Evolutionary conservation across 2,329 filamentous ascomycete species (phyloP).

Genomic region (Fusarium sp.): DNA sequence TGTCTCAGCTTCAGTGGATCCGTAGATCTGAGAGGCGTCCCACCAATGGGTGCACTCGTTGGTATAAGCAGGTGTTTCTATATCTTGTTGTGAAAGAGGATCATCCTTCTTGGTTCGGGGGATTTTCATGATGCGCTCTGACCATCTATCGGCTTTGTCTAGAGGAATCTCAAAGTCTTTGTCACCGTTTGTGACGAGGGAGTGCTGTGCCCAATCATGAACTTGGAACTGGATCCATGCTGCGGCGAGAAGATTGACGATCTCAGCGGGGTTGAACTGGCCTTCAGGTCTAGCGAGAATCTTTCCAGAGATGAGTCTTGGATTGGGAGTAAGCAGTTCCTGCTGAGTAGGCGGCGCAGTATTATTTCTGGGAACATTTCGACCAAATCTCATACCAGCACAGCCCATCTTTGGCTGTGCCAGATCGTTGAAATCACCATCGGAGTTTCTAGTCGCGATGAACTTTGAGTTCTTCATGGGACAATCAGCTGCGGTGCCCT

Average conservation of each 20-base stretch:
- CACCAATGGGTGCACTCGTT: slow-evolving; percentile 27
- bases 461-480: slow-evolving; percentile 27
- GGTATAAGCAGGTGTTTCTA: slow-evolving; percentile 5
- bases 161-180: slow-evolving; percentile 8
- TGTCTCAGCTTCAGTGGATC: slow-evolving; percentile 15
- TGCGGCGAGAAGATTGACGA: slow-evolving; percentile 22
- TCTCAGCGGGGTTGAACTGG: slow-evolving; percentile 20
- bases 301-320: slow-evolving; percentile 4
- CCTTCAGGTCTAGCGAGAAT: slow-evolving; percentile 19
- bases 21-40: slow-evolving; percentile 27
- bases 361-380: slow-evolving; percentile 9
- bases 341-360: not conserved
- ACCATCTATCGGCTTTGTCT: not conserved
- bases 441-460: not conserved
- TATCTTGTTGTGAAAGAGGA: not conserved
- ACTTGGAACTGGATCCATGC: slow-evolving; percentile 29
- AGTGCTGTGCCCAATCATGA: slow-evolving; percentile 21
- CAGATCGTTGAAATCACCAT: slow-evolving; percentile 17
- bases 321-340: slow-evolving; percentile 5
- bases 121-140: slow-evolving; percentile 1
- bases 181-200: not conserved
- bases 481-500: not conserved
- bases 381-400: slow-evolving; percentile 20
- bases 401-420: slow-evolving; percentile 17
- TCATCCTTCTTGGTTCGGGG: slow-evolving; percentile 1